These are phyloP conservation scores for Picea sitchensis DNA, from an alignment of 75 land plant genomes.

Conservation along the genomic window DNA sequence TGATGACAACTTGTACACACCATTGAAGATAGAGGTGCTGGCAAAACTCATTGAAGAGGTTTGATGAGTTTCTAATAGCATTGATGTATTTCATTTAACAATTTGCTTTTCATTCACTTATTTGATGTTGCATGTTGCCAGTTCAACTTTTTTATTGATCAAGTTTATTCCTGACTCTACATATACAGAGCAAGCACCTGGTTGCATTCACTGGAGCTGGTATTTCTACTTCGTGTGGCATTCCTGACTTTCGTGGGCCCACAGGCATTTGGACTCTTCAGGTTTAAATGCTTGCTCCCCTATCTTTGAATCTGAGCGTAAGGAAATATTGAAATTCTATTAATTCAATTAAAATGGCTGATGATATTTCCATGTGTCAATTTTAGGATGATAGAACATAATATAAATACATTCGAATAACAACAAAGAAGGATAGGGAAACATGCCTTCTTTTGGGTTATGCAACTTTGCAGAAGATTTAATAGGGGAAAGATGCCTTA, in stretches of 20 bases:
- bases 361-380: neutral
- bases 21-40: conserved; percentile 56
- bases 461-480: neutral
- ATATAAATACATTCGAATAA: conserved; percentile 4
- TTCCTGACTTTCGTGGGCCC: conserved; percentile 99
- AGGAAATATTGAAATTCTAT: neutral
- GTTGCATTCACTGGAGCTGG: conserved; percentile 98
- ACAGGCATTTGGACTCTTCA: conserved; percentile 98
- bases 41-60: conserved; percentile 62
- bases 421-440: neutral
- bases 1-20: neutral
- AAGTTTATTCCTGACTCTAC: neutral
- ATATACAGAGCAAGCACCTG: conserved; percentile 77
- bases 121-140: neutral
- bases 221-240: conserved; percentile 96
- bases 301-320: neutral
- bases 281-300: conserved; percentile 25
- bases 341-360: neutral
- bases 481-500: no score
- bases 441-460: conserved; percentile 5
- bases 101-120: neutral
- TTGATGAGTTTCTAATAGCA: conserved; percentile 1
- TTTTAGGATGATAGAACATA: neutral
- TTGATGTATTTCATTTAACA: neutral
- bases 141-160: neutral